phyloP scores from a whole-genome alignment of 768 basidiomycete genomes.

The Pholiota microspora region DNA sequence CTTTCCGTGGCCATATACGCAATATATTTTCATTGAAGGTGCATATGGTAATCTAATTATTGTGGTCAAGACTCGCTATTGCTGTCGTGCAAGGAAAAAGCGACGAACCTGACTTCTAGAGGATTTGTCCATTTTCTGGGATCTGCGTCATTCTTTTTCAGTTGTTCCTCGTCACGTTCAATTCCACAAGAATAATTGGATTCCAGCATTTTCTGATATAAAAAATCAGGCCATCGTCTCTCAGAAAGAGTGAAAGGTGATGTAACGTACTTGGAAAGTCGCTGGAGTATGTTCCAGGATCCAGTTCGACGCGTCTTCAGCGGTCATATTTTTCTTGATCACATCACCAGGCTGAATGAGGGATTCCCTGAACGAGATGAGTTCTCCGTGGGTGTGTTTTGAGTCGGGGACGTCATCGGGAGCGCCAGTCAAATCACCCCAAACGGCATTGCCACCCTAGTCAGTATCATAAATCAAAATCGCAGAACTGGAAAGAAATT shows the following conservation, averaged over 20 bases:
- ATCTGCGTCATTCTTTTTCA: conserved; percentile 69
- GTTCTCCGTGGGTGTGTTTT: conserved; percentile 71
- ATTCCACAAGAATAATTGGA: conserved; percentile 89
- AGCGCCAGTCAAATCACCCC: conserved; percentile 75
- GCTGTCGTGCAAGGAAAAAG: neutral
- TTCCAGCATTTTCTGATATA: conserved; percentile 67
- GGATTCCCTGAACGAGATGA: conserved; percentile 72
- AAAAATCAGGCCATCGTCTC: neutral
- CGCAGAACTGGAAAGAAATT: neutral
- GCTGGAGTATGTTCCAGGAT: conserved; percentile 79
- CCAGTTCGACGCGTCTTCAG: conserved; percentile 71
- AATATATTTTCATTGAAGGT: conserved; percentile 89
- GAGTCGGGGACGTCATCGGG: conserved; percentile 69
- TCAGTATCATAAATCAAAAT: neutral
- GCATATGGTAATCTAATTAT: conserved; percentile 73
- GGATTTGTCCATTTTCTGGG: conserved; percentile 92
- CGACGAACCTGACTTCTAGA: conserved; percentile 64
- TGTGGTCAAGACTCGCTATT: neutral
- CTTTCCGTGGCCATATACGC: conserved; percentile 94
- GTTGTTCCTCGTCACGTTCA: conserved; percentile 65
- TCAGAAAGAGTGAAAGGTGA: neutral
- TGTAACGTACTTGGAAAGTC: conserved; percentile 65
- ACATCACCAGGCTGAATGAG: conserved; percentile 19
- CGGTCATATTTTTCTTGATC: conserved; percentile 69
- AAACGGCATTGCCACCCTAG: conserved; percentile 79